Conservation (phyloP, 2,329 filamentous ascomycete genomes). For the Pseudogymnoascus sp. region DNA sequence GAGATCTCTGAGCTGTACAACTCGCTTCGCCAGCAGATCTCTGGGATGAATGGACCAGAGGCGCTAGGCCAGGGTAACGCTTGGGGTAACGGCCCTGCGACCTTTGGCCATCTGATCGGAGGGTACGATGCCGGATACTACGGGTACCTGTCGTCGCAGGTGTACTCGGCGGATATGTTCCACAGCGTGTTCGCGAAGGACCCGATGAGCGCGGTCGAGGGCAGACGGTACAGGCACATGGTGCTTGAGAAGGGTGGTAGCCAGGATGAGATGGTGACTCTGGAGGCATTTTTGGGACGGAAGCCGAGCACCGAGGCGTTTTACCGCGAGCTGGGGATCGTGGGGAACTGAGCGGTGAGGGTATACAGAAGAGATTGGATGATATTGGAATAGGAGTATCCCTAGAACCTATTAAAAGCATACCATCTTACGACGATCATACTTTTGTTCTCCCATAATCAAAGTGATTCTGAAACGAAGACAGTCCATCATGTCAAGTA, state of each 20-base stretch:
- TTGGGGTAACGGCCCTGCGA: slow-evolving; percentile 73
- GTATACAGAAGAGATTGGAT: not conserved
- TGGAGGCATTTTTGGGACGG: slow-evolving; percentile 70
- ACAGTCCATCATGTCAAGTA: not conserved
- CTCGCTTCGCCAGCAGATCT: slow-evolving; percentile 61
- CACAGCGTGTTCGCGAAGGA: slow-evolving; percentile 68
- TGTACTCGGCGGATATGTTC: slow-evolving; percentile 84
- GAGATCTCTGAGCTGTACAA: slow-evolving; percentile 65
- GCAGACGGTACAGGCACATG: slow-evolving; percentile 67
- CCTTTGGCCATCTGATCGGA: slow-evolving; percentile 74
- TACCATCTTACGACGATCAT: not conserved
- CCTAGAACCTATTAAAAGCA: not conserved
- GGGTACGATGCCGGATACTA: slow-evolving; percentile 85
- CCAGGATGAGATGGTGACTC: slow-evolving; percentile 71
- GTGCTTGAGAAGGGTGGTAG: slow-evolving; percentile 71
- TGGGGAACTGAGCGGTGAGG: not conserved
- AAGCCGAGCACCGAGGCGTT: slow-evolving; percentile 72
- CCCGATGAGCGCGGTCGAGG: slow-evolving; percentile 68
- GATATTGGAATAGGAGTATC: not conserved
- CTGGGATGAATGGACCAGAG: slow-evolving; percentile 67
- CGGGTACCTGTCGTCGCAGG: slow-evolving; percentile 64
- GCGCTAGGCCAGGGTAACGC: slow-evolving; percentile 50
- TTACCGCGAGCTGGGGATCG: slow-evolving; percentile 63
- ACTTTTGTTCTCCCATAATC: not conserved
- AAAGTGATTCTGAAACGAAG: not conserved